phyloP scores from a whole-genome alignment of 2,329 filamentous ascomycete genomes.

The Drechslerella dactyloides region DNA sequence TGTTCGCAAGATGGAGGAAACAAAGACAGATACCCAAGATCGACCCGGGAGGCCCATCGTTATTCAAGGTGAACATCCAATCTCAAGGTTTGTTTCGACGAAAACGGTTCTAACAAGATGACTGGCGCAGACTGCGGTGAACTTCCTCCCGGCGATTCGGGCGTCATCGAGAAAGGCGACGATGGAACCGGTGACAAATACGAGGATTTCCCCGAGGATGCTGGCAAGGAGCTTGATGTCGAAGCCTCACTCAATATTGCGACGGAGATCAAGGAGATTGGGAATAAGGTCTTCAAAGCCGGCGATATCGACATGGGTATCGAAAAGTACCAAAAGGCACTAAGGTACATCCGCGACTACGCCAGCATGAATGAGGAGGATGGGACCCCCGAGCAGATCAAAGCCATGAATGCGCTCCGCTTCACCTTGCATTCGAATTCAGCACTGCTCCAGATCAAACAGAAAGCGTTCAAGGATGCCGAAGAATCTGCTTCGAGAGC shows the following conservation, averaged over 20 bases:
- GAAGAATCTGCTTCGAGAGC: conserved; percentile 74
- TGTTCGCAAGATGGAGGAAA: conserved; percentile 86
- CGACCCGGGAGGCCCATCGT: conserved; percentile 76
- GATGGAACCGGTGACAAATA: conserved; percentile 88
- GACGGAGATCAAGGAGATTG: conserved; percentile 83
- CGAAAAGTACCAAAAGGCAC: conserved; percentile 91
- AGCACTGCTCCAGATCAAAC: conserved; percentile 83
- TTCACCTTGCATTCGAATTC: conserved; percentile 89
- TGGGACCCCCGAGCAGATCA: conserved; percentile 72
- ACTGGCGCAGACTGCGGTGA: conserved; percentile 75
- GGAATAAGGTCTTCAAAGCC: conserved; percentile 89
- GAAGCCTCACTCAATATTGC: conserved; percentile 77
- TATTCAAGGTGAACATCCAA: conserved; percentile 63
- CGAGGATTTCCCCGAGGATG: conserved; percentile 95
- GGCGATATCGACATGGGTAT: conserved; percentile 74
- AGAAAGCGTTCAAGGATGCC: conserved; percentile 73
- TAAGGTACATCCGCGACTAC: conserved; percentile 87
- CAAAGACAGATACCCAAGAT: conserved; percentile 74
- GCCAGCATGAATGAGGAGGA: conserved; percentile 70
- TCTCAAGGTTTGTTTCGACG: neutral
- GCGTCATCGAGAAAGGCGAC: conserved; percentile 69
- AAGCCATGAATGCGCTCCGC: conserved; percentile 74
- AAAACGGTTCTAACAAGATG: neutral
- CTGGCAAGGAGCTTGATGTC: conserved; percentile 68
- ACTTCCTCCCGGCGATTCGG: conserved; percentile 73